Conservation (phyloP, 495 filamentous ascomycete species). For the Xylaria telfairii region DNA sequence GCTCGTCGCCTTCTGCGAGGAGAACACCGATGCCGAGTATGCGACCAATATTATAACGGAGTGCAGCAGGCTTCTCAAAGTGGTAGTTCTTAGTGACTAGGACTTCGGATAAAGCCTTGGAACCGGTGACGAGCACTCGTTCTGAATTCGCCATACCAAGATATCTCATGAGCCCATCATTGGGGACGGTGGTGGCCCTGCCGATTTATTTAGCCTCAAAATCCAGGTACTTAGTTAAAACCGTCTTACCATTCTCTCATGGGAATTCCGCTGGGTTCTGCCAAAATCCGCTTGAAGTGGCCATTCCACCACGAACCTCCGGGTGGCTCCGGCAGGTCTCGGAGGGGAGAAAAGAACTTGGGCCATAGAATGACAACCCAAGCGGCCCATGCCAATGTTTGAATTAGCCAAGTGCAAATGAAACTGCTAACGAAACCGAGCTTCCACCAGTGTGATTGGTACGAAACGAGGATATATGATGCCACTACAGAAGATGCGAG, state of each 20-base stretch:
- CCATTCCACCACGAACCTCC: slow-evolving; percentile 57
- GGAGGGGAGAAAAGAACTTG: slow-evolving; percentile 71
- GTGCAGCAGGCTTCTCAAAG: slow-evolving; percentile 71
- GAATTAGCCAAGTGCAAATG: slow-evolving; percentile 32
- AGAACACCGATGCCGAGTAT: slow-evolving; percentile 79
- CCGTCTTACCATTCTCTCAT: slow-evolving; percentile 62
- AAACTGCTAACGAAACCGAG: slow-evolving; percentile 35
- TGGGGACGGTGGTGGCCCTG: slow-evolving; percentile 75
- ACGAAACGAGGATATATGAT: slow-evolving; percentile 43
- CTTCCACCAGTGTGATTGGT: slow-evolving; percentile 35
- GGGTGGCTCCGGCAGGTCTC: slow-evolving; percentile 64
- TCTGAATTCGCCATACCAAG: slow-evolving; percentile 71
- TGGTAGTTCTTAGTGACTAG: slow-evolving; percentile 75
- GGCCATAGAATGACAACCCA: slow-evolving; percentile 72
- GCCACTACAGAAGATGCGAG: slow-evolving; percentile 35
- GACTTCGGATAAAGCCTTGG: slow-evolving; percentile 72
- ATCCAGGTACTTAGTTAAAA: slow-evolving; percentile 2
- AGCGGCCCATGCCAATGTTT: slow-evolving; percentile 38
- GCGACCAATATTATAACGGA: slow-evolving; percentile 63
- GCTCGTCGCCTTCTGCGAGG: slow-evolving; percentile 84
- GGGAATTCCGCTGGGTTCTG: slow-evolving; percentile 64
- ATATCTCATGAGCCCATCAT: slow-evolving; percentile 86
- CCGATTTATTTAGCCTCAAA: slow-evolving; percentile 22
- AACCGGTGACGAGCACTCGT: slow-evolving; percentile 67
- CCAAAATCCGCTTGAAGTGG: slow-evolving; percentile 61